Conservation (phyloP, 352 stramenopile genomes). For the Globisporangium irregulare region DNA sequence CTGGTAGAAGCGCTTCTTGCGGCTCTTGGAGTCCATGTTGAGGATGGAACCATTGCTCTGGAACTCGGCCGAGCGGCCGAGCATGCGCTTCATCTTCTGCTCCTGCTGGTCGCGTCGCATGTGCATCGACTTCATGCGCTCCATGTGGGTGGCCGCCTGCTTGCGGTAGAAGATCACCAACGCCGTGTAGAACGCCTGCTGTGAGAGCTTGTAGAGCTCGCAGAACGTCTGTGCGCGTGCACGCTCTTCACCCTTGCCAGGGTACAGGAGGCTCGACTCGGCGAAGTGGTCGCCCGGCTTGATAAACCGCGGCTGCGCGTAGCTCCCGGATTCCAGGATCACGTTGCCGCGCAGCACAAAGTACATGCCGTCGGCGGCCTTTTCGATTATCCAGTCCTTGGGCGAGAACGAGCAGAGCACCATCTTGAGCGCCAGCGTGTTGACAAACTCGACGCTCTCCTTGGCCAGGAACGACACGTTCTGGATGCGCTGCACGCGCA, state of each 20-base stretch:
- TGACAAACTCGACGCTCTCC: conserved; percentile 68
- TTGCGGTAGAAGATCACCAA: conserved; percentile 54
- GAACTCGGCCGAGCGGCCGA: conserved; percentile 36
- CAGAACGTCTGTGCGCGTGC: conserved; percentile 66
- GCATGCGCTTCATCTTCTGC: conserved; percentile 78
- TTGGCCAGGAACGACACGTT: conserved; percentile 57
- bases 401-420: conserved; percentile 51
- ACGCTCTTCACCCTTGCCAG: conserved; percentile 40
- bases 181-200: conserved; percentile 49
- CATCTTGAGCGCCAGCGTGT: conserved; percentile 53
- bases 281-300: conserved; percentile 61
- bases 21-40: neutral
- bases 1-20: conserved; percentile 15
- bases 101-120: conserved; percentile 58
- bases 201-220: conserved; percentile 68
- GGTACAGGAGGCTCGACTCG: conserved; percentile 44
- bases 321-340: conserved; percentile 29
- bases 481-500: conserved; percentile 60
- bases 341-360: conserved; percentile 60
- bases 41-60: conserved; percentile 12
- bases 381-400: conserved; percentile 77
- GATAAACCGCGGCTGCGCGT: conserved; percentile 28
- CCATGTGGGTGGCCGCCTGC: conserved; percentile 27
- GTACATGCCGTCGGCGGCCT: conserved; percentile 59
- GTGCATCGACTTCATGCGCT: conserved; percentile 56